Evolutionary conservation across 305 asterid genomes (phyloP).

Genomic region (Coffea humblotiana): DNA sequence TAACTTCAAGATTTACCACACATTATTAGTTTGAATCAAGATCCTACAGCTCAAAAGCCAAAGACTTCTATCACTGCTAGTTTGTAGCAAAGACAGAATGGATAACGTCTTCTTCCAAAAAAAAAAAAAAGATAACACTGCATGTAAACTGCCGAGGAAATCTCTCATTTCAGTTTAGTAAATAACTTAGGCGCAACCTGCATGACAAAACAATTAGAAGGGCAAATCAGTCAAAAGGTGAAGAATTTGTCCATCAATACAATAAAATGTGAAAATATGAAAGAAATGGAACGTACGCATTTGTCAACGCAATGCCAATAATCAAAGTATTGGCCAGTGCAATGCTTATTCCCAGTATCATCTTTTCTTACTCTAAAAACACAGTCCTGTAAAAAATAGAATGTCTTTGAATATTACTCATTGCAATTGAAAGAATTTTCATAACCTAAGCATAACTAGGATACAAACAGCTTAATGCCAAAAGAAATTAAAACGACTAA

Average conservation of each 20-base stretch:
- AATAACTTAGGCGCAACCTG: constrained; percentile 84
- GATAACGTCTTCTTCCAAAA: not conserved
- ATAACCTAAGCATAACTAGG: not conserved
- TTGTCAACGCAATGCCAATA: constrained; percentile 81
- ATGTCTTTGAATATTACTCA: not conserved
- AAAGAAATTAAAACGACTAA: not conserved
- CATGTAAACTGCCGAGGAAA: constrained; percentile 4
- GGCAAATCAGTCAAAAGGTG: not conserved
- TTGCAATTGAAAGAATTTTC: not conserved
- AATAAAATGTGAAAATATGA: not conserved
- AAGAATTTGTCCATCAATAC: not conserved
- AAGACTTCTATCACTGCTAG: constrained; percentile 1
- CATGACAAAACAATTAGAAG: constrained; percentile 17
- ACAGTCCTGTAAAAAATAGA: constrained; percentile 55
- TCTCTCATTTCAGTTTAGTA: constrained; percentile 53
- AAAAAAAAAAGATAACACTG: not conserved
- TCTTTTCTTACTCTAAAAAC: constrained; percentile 67
- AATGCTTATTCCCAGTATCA: constrained; percentile 76
- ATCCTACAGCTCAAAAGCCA: constrained; percentile 22
- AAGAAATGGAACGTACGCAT: constrained; percentile 52
- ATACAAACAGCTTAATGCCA: not conserved
- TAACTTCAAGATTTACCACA: not conserved
- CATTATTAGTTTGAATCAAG: constrained; percentile 18
- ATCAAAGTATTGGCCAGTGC: constrained; percentile 90
- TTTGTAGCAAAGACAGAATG: constrained; percentile 15